A percentile compares a stretch with the other conserved stretches of the same genome.
These are phyloP conservation scores for Colletotrichum chrysophilum DNA, from an alignment of 2,329 filamentous ascomycete species.

Conservation along the genomic window DNA sequence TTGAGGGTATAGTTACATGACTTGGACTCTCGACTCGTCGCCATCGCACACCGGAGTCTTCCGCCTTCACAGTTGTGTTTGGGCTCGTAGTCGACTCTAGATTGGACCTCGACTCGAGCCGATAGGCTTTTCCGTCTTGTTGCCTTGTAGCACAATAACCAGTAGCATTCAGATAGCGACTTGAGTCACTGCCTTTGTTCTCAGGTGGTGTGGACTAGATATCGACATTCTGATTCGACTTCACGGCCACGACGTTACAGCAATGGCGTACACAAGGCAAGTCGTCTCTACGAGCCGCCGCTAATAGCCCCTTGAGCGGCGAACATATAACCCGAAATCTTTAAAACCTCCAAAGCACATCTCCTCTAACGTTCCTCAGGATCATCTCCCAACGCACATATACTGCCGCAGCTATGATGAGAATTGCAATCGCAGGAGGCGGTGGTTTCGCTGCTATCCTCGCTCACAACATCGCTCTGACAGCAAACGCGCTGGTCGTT, in stretches of 20 bases:
- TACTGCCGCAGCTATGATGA: constrained; percentile 43
- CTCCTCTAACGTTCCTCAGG: background rate
- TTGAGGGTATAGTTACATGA: background rate
- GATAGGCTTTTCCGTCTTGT: background rate
- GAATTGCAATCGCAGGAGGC: constrained; percentile 53
- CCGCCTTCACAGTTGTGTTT: background rate
- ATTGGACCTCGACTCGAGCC: background rate
- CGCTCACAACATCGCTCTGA: constrained; percentile 63
- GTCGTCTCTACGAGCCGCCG: background rate
- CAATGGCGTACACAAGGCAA: background rate
- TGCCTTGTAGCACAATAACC: background rate
- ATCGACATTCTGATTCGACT: background rate
- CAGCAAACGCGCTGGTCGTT: constrained; percentile 72
- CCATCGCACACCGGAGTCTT: background rate
- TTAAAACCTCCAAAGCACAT: background rate
- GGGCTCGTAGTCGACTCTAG: background rate
- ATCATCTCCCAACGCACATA: background rate
- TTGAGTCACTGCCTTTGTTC: background rate
- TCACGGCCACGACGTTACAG: background rate
- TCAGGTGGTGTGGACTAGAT: background rate
- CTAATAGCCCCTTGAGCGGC: background rate
- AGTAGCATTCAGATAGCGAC: background rate
- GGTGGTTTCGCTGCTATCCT: constrained; percentile 50
- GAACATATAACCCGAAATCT: background rate
- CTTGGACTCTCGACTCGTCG: background rate